Evolutionary conservation across 495 filamentous ascomycete species (phyloP), one percentile per base, ranked within the genome.

Genomic region (Delitschia confertaspora): DNA sequence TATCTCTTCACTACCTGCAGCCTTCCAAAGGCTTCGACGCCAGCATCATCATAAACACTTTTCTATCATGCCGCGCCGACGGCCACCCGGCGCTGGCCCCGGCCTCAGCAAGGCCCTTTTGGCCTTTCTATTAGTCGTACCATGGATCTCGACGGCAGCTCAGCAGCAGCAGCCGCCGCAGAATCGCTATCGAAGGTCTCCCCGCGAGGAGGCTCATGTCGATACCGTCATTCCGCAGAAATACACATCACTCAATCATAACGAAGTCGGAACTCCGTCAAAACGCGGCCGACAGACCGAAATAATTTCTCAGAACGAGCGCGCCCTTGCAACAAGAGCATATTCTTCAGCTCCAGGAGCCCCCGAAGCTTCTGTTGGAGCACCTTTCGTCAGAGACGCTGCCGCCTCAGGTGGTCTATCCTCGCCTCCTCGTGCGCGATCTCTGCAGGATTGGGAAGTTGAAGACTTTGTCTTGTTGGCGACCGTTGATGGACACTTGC

Each of bases 391-490:
- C 69, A 71, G 71, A 69, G 74, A 49, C 35, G 34, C 71, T 61
- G 74, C 75, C 49, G 63, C 68, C 11, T 70, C 70, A 60, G 78
- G 76, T 63, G 85, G 80, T 63, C 74, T 88, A 62, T 74, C 81
- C 68, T 76, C 83, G 76, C 81, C 78, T 75, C 78, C 76, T 60
- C 67, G 76, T 76, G 88, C 88, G 86, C 88, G 88, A 77, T 88
- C 79, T 66, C 66, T 96, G 74, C 82, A 93, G 75, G 91, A 95
- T 61, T 96, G 88, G 88, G 85, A 95, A 78, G 88, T 95, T 67
- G 89, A 96, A 83, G 88, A 96, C 69, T 93, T 95, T 78, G 83
- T 96, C 64, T 83, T 98, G 70, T 69, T 98, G 82, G 88, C 93
- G 83, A 96, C 93, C 75, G 82, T 98, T 72, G 86, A 96, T 71